Conservation (phyloP, 148 eudicot species). For the Linanthus parryae region DNA sequence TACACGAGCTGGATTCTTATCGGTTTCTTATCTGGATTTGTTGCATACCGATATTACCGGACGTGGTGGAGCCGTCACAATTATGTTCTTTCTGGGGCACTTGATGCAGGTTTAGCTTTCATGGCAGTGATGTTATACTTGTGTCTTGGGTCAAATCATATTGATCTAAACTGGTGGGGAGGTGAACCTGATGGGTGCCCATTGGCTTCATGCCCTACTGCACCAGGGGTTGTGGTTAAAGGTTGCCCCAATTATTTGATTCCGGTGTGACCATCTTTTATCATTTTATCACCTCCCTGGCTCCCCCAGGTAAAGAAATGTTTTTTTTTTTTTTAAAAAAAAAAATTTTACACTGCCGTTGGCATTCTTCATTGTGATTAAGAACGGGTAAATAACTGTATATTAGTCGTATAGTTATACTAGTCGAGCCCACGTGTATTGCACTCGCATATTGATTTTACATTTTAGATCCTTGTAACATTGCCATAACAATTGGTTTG, state of each 20-base stretch:
- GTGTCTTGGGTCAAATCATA: slow-evolving; percentile 29
- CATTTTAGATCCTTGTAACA: no score
- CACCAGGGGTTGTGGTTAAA: slow-evolving; percentile 39
- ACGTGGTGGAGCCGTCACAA: slow-evolving; percentile 44
- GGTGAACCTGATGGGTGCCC: slow-evolving; percentile 41
- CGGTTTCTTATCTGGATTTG: slow-evolving; percentile 41
- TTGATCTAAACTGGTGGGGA: slow-evolving; percentile 51
- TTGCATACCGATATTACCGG: slow-evolving; percentile 31
- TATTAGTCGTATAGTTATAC: no score
- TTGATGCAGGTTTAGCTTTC: slow-evolving; percentile 64
- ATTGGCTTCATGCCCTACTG: slow-evolving; percentile 48
- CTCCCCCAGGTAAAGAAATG: no score
- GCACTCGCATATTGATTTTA: no score
- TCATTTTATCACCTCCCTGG: no score
- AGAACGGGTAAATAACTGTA: no score
- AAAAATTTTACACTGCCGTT: no score
- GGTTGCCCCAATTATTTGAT: slow-evolving; percentile 31
- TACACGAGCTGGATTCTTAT: slow-evolving; percentile 49
- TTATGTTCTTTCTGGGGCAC: slow-evolving; percentile 57
- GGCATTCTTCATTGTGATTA: no score
- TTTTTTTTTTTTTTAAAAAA: no score
- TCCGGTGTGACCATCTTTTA: background rate
- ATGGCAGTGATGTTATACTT: slow-evolving; percentile 48
- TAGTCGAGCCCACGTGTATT: no score
- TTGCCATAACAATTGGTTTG: no score